A percentile compares a stretch with the other conserved stretches of the same genome.
phyloP scores from a whole-genome alignment of 768 basidiomycete genomes.

The Krasilnikovozyma curviuscula region DNA sequence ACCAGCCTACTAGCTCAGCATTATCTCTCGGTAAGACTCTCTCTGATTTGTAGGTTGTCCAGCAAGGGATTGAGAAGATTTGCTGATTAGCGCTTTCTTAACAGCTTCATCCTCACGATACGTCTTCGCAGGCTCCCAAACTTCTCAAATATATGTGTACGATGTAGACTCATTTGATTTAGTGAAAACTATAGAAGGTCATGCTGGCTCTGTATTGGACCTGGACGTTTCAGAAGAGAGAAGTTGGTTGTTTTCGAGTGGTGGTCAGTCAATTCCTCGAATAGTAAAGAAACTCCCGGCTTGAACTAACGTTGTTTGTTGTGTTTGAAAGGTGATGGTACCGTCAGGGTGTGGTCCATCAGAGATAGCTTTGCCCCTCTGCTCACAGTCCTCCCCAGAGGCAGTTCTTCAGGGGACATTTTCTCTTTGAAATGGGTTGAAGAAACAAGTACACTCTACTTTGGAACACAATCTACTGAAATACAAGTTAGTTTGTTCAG shows the following conservation, averaged over 20 bases:
- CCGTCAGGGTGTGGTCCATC: background rate
- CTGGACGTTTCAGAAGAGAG: conserved; percentile 6
- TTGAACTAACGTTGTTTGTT: background rate
- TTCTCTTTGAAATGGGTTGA: background rate
- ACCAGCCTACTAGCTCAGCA: too few species aligned
- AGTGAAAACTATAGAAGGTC: background rate
- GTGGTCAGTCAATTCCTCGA: background rate
- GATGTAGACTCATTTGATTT: background rate
- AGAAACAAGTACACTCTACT: background rate
- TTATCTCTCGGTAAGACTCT: too few species aligned
- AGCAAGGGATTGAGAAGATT: too few species aligned
- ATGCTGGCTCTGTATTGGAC: conserved; percentile 2
- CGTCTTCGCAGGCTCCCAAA: conserved; percentile 9
- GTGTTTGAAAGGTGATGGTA: conserved; percentile 1
- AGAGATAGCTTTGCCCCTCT: too few species aligned
- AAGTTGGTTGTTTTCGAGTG: conserved; percentile 9
- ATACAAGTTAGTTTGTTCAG: conserved; percentile 2
- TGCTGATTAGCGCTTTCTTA: too few species aligned
- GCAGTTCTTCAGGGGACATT: too few species aligned
- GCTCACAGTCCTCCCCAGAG: too few species aligned
- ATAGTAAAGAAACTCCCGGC: too few species aligned
- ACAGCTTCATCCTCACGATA: background rate
- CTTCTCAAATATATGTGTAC: conserved; percentile 5
- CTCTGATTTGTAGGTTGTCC: too few species aligned
- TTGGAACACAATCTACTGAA: conserved; percentile 9